Percentiles rank a stretch among this genome's conserved stretches.
Evolutionary conservation across 2,329 filamentous ascomycete genomes (phyloP).

Genomic region (Waltergamsia citrina): DNA sequence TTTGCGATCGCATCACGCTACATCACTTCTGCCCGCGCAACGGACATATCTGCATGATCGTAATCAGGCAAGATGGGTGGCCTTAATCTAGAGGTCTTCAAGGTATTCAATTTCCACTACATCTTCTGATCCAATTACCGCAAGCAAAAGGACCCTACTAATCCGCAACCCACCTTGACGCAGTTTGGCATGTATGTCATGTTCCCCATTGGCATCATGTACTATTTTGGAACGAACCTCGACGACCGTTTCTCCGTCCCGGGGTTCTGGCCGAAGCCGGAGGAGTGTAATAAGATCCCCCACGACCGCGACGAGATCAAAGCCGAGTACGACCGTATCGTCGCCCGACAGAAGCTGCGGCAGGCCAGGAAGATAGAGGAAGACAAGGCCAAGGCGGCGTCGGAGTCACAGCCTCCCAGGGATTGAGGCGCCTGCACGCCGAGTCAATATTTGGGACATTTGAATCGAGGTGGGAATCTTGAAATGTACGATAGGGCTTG

Average conservation of each 20-base stretch:
- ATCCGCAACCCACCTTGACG: background rate
- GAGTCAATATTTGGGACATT: no score
- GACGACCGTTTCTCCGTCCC: slow-evolving; percentile 82
- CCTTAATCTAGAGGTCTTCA: slow-evolving; percentile 83
- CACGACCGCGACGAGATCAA: slow-evolving; percentile 75
- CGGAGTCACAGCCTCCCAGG: slow-evolving; percentile 6
- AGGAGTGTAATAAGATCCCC: slow-evolving; percentile 68
- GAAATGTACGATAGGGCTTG: background rate
- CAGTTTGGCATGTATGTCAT: slow-evolving; percentile 98
- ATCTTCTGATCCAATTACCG: background rate
- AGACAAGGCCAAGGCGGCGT: slow-evolving; percentile 14
- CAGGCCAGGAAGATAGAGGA: slow-evolving; percentile 42
- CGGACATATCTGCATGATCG: background rate
- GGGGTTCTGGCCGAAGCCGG: slow-evolving; percentile 85
- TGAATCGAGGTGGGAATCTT: no score
- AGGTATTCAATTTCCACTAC: slow-evolving; percentile 40
- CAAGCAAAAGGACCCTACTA: background rate
- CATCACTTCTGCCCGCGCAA: background rate
- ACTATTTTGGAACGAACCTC: slow-evolving; percentile 98
- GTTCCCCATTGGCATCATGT: slow-evolving; percentile 99
- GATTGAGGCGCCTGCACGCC: slow-evolving; percentile 2
- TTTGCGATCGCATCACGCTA: no score
- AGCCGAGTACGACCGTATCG: slow-evolving; percentile 67
- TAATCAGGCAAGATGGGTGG: slow-evolving; percentile 51
- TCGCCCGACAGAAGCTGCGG: slow-evolving; percentile 59